Evolutionary conservation across 257 asterid genomes (phyloP), one percentile per base, ranked within the genome.

Genomic region (Solanum okadae): DNA sequence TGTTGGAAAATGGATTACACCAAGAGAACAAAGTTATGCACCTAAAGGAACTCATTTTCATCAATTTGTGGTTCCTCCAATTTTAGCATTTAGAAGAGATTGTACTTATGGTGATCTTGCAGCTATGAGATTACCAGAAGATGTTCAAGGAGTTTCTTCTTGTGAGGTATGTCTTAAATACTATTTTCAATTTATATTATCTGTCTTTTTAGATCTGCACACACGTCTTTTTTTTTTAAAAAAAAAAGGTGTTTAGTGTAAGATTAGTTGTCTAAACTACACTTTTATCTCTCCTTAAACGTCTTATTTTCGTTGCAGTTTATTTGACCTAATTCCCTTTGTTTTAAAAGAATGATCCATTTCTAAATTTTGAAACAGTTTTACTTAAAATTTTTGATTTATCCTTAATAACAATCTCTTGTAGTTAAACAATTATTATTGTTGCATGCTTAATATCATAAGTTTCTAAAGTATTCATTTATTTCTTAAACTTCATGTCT

Each of bases 1-100:
- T 84, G 95, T 96, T 77, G 99, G 98, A 5, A 97, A 95, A 89
- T 97, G 99, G 99, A 94, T 95, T 88, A 97, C 98, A 12, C 91
- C 95, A 38, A 33, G 93, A 81, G 93, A 97, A 90, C 99, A 97
- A 84, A 91, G 88, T 27, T 94, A 91, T 81, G 98, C 99, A 85
- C 98, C 99, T 6, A 2, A 91, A 13, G 99, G 99, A 86, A 67
- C 99, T 42, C 97, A 95, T 76, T 96, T 96, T 52, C 98, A 96
- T 85, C 99, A 96, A 88, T 96, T 97, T 89, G 99, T 96, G 15
- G 99, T 97, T 34, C 99, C 99, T 1, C 96, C 98, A 0, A 87
- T 96, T 76, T 65, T 90, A 65, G 91, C 90, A 65, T 94, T 91
- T 86, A 92, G 99, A 92, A 94, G 95, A 79, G 98, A 97, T 90